Conservation (phyloP, 2,329 filamentous ascomycete genomes). For the Chalaropsis ovoidea region DNA sequence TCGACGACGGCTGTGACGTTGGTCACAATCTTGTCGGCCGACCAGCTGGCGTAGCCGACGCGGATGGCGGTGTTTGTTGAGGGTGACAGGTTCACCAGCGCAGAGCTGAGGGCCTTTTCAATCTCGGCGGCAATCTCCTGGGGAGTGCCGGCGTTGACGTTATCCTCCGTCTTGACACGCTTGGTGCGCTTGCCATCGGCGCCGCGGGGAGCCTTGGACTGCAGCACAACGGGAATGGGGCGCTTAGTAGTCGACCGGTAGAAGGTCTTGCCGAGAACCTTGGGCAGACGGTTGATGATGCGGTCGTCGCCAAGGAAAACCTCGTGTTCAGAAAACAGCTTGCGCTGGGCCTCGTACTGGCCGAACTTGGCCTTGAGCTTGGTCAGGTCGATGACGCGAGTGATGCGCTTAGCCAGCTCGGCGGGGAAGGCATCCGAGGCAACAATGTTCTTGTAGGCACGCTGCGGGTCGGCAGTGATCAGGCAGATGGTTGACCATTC, state of each 20-base stretch:
- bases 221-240: conserved; percentile 71
- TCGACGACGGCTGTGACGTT: conserved; percentile 67
- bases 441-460: conserved; percentile 81
- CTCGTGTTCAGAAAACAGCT: conserved; percentile 77
- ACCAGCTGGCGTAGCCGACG: conserved; percentile 66
- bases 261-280: conserved; percentile 79
- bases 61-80: conserved; percentile 71
- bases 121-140: conserved; percentile 72
- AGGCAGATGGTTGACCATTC: conserved; percentile 65
- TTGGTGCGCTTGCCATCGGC: conserved; percentile 42
- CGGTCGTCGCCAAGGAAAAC: conserved; percentile 89
- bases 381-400: conserved; percentile 65
- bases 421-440: conserved; percentile 61
- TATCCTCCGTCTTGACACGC: conserved; percentile 35
- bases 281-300: conserved; percentile 63
- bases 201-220: conserved; percentile 32
- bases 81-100: conserved; percentile 69
- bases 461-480: conserved; percentile 71
- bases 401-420: conserved; percentile 56
- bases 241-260: conserved; percentile 76
- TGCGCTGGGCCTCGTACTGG: conserved; percentile 76
- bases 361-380: conserved; percentile 78
- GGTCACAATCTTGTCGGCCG: conserved; percentile 62
- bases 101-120: conserved; percentile 62
- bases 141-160: conserved; percentile 34